Conservation (phyloP, 2,329 filamentous ascomycete genomes). For the Arthrinium phaeospermum region DNA sequence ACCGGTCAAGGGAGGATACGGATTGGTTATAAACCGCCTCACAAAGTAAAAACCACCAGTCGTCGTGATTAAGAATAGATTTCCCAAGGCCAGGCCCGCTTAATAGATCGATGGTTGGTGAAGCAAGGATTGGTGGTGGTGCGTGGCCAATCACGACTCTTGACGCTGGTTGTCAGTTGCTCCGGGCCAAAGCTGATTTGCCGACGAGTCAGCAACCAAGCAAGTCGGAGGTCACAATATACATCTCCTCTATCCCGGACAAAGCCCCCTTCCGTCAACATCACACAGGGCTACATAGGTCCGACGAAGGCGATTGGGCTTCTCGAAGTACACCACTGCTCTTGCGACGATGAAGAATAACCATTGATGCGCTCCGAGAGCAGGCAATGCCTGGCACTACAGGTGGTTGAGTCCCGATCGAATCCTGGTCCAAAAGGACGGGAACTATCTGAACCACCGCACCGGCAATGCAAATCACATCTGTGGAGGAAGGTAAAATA, state of each 20-base stretch:
- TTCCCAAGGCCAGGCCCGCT: not conserved
- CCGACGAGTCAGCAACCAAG: conserved; percentile 1
- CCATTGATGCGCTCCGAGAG: not conserved
- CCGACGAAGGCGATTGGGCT: not conserved
- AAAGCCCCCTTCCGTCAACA: not conserved
- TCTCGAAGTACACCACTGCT: not conserved
- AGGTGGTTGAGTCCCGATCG: not conserved
- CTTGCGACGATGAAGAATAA: not conserved
- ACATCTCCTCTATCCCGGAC: not conserved
- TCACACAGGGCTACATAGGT: not conserved
- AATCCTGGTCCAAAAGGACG: conserved; percentile 6
- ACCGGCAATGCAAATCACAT: conserved; percentile 15
- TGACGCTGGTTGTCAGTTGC: not conserved
- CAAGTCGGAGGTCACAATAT: not conserved
- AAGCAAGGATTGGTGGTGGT: not conserved
- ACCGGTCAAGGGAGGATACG: not conserved
- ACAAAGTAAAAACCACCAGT: not conserved
- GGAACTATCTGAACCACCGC: conserved; percentile 10
- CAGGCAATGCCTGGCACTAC: not conserved
- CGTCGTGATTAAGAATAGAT: conserved; percentile 7
- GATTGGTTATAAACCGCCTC: not conserved
- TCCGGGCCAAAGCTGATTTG: conserved; percentile 5
- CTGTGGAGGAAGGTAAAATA: conserved; percentile 11
- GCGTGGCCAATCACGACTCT: conserved; percentile 12
- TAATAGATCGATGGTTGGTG: conserved; percentile 1